phyloP scores from a whole-genome alignment of 2,329 filamentous ascomycete species.

The Aspergillus sp. region DNA sequence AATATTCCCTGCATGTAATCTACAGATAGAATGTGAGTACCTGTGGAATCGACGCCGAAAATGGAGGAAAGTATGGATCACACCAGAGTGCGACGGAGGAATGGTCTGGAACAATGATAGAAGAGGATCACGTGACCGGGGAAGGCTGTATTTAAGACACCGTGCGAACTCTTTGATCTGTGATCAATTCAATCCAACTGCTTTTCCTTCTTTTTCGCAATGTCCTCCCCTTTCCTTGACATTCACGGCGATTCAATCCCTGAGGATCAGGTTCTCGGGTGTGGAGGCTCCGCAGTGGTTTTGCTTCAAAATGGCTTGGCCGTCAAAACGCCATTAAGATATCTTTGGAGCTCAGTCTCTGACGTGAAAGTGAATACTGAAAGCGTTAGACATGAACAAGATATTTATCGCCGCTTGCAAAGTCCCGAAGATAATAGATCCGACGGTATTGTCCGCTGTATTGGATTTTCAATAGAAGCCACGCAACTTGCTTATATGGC shows the following conservation, averaged over 20 bases:
- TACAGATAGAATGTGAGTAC: too few relatives aligned
- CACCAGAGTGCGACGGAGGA: constrained; percentile 23
- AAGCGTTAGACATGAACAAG: constrained; percentile 10
- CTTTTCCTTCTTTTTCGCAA: too few relatives aligned
- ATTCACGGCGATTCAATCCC: background rate
- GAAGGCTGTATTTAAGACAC: too few relatives aligned
- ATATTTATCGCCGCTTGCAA: constrained; percentile 12
- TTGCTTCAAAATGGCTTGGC: constrained; percentile 8
- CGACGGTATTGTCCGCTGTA: constrained; percentile 11
- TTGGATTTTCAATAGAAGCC: constrained; percentile 7
- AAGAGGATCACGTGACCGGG: too few relatives aligned
- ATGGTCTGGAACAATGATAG: background rate
- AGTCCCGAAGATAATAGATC: constrained; percentile 3
- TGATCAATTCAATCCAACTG: too few relatives aligned
- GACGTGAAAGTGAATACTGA: constrained; percentile 10
- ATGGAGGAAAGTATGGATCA: background rate
- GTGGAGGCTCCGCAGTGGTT: constrained; percentile 9
- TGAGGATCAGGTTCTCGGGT: constrained; percentile 6
- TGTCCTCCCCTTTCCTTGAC: background rate
- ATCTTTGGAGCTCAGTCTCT: constrained; percentile 7
- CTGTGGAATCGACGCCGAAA: background rate
- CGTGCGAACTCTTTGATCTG: too few relatives aligned
- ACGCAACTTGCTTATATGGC: constrained; percentile 14
- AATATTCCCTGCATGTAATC: background rate
- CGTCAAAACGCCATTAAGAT: constrained; percentile 11